Evolutionary conservation across 805 yeast species (phyloP).

Genomic region (Komagataella ulmi): DNA sequence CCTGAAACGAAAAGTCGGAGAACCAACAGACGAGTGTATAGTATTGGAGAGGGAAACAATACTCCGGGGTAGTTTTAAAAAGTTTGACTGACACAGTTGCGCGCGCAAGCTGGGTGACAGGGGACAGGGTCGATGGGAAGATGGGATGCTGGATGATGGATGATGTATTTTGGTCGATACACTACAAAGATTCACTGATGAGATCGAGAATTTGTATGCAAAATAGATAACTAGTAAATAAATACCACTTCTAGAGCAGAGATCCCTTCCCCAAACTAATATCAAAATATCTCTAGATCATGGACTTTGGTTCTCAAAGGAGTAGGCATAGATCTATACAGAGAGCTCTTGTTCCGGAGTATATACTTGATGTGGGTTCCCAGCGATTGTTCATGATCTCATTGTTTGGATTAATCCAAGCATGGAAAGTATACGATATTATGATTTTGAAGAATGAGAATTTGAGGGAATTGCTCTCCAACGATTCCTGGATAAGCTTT

Average conservation of each 20-base stretch:
- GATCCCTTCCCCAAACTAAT: not conserved
- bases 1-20: not conserved
- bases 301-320: not conserved
- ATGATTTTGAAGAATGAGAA: slow-evolving; percentile 37
- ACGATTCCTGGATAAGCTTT: slow-evolving; percentile 17
- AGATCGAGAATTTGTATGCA: not conserved
- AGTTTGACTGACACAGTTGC: not conserved
- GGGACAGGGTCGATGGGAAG: not conserved
- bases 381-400: slow-evolving; percentile 63
- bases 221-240: not conserved
- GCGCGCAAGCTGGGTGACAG: not conserved
- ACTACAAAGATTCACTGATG: not conserved
- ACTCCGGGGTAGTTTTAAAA: not conserved
- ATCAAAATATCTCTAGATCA: not conserved
- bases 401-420: slow-evolving; percentile 61
- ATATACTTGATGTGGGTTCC: slow-evolving; percentile 56
- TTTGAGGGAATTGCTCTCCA: slow-evolving; percentile 8
- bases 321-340: slow-evolving; percentile 4
- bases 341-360: slow-evolving; percentile 43
- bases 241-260: not conserved
- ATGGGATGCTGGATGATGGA: not conserved
- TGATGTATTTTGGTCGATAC: not conserved
- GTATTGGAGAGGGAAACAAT: not conserved
- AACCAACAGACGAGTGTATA: not conserved
- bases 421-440: slow-evolving; percentile 73